Percentiles rank a stretch among this genome's conserved stretches.
Evolutionary conservation across 805 yeast species (phyloP).

Genomic region (Monosporozyma unispora): DNA sequence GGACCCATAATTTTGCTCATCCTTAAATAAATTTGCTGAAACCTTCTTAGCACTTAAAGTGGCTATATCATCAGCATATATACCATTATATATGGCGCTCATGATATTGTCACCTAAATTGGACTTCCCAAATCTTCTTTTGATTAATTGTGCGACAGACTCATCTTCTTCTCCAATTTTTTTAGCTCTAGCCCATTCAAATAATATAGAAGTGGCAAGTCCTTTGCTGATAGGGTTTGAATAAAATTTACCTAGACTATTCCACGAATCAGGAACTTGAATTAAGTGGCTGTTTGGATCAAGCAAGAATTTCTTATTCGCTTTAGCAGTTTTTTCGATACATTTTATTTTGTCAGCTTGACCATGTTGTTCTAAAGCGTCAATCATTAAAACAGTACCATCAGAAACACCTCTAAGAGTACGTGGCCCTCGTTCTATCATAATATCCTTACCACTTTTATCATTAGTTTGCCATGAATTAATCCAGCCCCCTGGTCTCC

Average conservation of each 20-base stretch:
- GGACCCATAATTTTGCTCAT: conserved; percentile 56
- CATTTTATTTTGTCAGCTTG: conserved; percentile 45
- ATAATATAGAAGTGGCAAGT: conserved; percentile 36
- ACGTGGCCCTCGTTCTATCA: conserved; percentile 82
- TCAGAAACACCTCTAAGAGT: conserved; percentile 77
- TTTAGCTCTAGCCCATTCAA: conserved; percentile 37
- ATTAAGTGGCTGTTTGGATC: conserved; percentile 38
- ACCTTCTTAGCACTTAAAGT: conserved; percentile 58
- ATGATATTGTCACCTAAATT: conserved; percentile 45
- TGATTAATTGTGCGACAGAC: conserved; percentile 55
- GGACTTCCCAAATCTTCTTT: conserved; percentile 54
- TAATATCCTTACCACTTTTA: conserved; percentile 18
- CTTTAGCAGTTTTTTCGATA: conserved; percentile 46
- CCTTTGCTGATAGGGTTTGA: conserved; percentile 39
- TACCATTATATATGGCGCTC: conserved; percentile 81
- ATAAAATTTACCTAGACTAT: conserved; percentile 30
- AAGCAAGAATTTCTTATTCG: conserved; percentile 65
- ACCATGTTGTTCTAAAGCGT: conserved; percentile 43
- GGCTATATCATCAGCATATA: conserved; percentile 77
- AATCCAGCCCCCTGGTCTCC: conserved; percentile 74
- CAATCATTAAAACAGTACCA: conserved; percentile 65
- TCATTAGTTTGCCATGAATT: conserved; percentile 37
- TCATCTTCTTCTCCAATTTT: conserved; percentile 44
- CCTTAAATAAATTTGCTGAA: conserved; percentile 43
- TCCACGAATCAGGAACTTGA: conserved; percentile 43